A percentile compares a stretch with the other conserved stretches of the same genome.
Evolutionary conservation across 331 rosid species (phyloP).

Genomic region (Prunus yedoensis): DNA sequence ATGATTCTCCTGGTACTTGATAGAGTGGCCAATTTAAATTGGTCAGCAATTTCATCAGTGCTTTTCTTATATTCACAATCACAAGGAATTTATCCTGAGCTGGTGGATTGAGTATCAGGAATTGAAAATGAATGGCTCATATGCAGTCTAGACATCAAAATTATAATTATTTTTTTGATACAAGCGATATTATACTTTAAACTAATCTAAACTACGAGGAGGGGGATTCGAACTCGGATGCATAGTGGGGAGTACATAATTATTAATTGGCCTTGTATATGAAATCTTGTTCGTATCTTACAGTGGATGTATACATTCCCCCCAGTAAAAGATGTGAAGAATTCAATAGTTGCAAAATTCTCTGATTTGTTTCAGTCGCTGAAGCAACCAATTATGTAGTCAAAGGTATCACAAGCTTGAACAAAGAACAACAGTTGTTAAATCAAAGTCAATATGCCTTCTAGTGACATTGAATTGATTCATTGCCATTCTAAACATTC

Average conservation of each 20-base stretch:
- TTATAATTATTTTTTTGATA: too few relatives aligned
- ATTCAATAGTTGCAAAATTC: constrained; percentile 4
- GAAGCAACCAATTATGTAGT: constrained; percentile 3
- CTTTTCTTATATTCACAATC: background rate
- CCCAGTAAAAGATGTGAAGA: constrained; percentile 18
- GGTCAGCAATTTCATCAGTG: background rate
- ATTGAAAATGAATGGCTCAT: background rate
- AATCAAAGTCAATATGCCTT: constrained; percentile 2
- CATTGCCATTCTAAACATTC: background rate
- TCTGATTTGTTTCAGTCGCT: background rate
- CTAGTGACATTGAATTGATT: constrained; percentile 1
- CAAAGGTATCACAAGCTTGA: constrained; percentile 6
- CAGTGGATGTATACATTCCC: background rate
- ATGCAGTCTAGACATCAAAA: background rate
- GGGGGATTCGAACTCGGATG: too few relatives aligned
- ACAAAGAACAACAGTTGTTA: constrained; percentile 5
- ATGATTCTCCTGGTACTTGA: background rate
- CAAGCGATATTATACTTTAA: too few relatives aligned
- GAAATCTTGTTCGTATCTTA: too few relatives aligned
- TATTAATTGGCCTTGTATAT: too few relatives aligned
- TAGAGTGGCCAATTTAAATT: background rate
- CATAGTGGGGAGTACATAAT: too few relatives aligned
- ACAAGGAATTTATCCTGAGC: constrained; percentile 14
- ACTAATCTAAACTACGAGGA: too few relatives aligned
- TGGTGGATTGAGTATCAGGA: constrained; percentile 9